Evolutionary conservation across 2,329 filamentous ascomycete species (phyloP).

Genomic region (Paecilomyces sp.): DNA sequence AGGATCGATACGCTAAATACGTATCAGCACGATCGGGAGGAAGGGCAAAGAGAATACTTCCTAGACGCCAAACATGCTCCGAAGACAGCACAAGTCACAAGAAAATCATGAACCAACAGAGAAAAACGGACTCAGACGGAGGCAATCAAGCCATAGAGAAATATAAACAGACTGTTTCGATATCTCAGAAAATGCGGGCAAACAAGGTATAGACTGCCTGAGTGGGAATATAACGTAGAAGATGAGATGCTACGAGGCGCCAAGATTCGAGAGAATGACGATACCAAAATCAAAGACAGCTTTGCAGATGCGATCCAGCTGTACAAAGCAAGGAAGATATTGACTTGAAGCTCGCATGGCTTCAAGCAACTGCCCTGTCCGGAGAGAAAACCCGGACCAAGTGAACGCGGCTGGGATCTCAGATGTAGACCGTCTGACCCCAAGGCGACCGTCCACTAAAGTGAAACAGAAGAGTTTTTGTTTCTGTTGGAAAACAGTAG

Average conservation of each 20-base stretch:
- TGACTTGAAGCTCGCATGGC: background rate
- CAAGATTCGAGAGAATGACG: background rate
- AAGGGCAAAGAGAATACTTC: background rate
- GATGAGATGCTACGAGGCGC: background rate
- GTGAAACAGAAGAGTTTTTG: background rate
- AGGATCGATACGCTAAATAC: background rate
- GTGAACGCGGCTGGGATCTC: background rate
- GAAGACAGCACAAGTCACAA: background rate
- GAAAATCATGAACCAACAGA: background rate
- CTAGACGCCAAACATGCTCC: background rate
- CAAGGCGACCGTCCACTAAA: background rate
- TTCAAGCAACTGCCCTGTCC: background rate
- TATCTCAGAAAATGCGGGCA: background rate
- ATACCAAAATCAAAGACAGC: background rate
- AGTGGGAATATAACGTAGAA: background rate
- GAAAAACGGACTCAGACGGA: background rate
- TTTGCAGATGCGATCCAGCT: background rate
- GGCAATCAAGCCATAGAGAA: background rate
- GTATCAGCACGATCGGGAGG: background rate
- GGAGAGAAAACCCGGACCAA: background rate
- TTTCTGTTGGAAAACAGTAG: background rate
- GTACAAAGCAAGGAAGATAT: background rate
- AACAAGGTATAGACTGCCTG: background rate
- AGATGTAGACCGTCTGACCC: background rate
- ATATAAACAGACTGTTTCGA: background rate